Evolutionary conservation across 371 early-diverging fungal species (phyloP).

Genomic region (Mucor mucedo): DNA sequence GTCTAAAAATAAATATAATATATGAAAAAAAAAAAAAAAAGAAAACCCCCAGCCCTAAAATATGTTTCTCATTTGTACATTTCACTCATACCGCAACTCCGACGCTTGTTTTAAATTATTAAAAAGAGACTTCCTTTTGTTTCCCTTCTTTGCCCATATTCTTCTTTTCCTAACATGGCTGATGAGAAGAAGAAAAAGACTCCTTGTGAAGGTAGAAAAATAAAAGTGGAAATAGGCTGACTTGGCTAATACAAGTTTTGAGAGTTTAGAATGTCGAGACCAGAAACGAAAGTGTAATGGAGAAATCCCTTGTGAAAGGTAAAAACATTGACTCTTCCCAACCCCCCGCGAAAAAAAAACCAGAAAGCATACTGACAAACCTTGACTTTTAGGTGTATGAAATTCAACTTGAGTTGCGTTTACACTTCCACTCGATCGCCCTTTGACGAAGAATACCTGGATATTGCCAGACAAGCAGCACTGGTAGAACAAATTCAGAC

Average conservation of each 20-base stretch:
- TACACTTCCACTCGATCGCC: slow-evolving; percentile 34
- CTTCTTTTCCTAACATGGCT: background rate
- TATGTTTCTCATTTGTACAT: too few relatives aligned
- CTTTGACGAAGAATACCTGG: slow-evolving; percentile 37
- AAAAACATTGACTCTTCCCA: background rate
- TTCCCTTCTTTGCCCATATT: slow-evolving; percentile 4
- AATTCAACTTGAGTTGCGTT: slow-evolving; percentile 33
- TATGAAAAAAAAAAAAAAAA: background rate
- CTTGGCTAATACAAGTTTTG: slow-evolving; percentile 7
- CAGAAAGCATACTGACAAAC: background rate
- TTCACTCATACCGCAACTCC: too few relatives aligned
- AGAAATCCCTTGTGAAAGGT: slow-evolving; percentile 44
- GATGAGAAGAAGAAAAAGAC: slow-evolving; percentile 11
- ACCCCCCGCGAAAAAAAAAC: too few relatives aligned
- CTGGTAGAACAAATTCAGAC: slow-evolving; percentile 24
- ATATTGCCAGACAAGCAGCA: slow-evolving; percentile 22
- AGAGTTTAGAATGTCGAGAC: slow-evolving; percentile 40
- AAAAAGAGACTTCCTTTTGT: background rate
- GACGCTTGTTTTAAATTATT: background rate
- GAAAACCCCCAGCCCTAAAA: background rate
- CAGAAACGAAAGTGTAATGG: slow-evolving; percentile 44
- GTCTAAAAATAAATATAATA: background rate
- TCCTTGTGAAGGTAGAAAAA: slow-evolving; percentile 28
- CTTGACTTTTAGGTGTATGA: slow-evolving; percentile 28
- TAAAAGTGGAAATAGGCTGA: background rate